Conservation (phyloP, 495 filamentous ascomycete species). For the Podospora anserina region DNA sequence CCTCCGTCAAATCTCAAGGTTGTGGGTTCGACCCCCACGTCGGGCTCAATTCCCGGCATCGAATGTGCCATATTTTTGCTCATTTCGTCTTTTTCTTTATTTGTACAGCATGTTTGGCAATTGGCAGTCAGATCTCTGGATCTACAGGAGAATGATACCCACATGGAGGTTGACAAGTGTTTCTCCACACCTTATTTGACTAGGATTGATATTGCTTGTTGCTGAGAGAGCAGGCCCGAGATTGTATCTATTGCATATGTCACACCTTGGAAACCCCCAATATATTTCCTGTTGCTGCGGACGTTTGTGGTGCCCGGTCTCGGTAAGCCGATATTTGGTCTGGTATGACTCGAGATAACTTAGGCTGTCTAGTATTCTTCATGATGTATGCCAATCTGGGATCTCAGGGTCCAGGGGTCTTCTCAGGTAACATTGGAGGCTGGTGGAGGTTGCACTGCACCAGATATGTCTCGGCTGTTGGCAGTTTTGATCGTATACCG, state of each 20-base stretch:
- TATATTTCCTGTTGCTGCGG: no score
- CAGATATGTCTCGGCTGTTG: not conserved
- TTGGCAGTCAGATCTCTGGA: no score
- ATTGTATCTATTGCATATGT: no score
- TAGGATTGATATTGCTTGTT: no score
- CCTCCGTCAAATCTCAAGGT: constrained; percentile 3
- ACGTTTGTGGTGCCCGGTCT: no score
- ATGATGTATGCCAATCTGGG: not conserved
- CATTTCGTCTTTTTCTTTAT: not conserved
- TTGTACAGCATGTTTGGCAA: not conserved
- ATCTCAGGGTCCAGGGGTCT: not conserved
- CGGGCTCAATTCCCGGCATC: constrained; percentile 3
- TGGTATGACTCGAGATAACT: no score
- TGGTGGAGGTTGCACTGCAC: not conserved
- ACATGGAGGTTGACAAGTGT: no score
- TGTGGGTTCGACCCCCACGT: constrained; percentile 7
- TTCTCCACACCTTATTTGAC: no score
- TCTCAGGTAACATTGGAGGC: not conserved
- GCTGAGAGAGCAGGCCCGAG: no score
- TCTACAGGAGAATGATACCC: no score
- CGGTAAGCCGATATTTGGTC: not conserved
- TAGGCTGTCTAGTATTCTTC: not conserved
- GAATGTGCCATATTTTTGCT: constrained; percentile 2
- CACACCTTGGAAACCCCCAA: no score
- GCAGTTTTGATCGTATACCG: not conserved